Base-by-base conservation (phyloP, 352 stramenopile genomes). In the Globisporangium middletonii region DNA sequence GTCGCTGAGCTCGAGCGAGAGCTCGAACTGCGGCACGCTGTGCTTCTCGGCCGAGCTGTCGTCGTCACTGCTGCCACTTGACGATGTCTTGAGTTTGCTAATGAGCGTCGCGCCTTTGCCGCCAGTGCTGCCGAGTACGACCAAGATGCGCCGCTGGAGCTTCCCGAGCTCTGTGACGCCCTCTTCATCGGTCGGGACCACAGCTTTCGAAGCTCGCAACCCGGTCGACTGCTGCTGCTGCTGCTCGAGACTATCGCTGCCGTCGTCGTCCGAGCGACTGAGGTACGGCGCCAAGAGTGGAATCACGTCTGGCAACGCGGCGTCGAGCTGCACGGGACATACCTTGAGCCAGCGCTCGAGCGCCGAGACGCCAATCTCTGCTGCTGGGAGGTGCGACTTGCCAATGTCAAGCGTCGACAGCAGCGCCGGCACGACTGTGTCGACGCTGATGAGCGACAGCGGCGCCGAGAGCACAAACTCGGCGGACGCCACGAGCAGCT, bases 381-480 rank as follows among this genome's bases (percentile, higher is more conserved):
- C 82, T 9, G 79, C 78, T 44, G 75, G 75, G 9, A 86, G 57
- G 50, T 86, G 89, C 1, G 75, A 88, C 57, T 67, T 71, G 4
- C 84, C 84, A 53, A 94, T 67, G 19, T 73, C 55, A 47, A 94
- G 56, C 12, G 77, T 73, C 28, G 79, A 71, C 27, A 73, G 65
- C 23, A 91, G 30, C 4, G 75, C 75, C 26, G 59, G 64, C 37
- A 68, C 44, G 28, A 75, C 67, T 18, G 56, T 55, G 18, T 73
- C 50, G 23, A 76, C 56, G 9, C 49, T 37, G 18, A 84, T 53
- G n/a, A 89, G 52, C 33, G 43, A 50, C 15, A 75, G 44, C 6
- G 84, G 83, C 13, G 81, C 68, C 37, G 68, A 59, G 18, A 94
- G 68, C 23, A 90, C 71, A 61, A 84, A 89, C 35, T 78, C 67